Percentiles rank a stretch among this genome's conserved stretches.
These are phyloP conservation scores for Ophiostoma sp. DNA, from an alignment of 2,329 filamentous ascomycete genomes.

Conservation along the genomic window DNA sequence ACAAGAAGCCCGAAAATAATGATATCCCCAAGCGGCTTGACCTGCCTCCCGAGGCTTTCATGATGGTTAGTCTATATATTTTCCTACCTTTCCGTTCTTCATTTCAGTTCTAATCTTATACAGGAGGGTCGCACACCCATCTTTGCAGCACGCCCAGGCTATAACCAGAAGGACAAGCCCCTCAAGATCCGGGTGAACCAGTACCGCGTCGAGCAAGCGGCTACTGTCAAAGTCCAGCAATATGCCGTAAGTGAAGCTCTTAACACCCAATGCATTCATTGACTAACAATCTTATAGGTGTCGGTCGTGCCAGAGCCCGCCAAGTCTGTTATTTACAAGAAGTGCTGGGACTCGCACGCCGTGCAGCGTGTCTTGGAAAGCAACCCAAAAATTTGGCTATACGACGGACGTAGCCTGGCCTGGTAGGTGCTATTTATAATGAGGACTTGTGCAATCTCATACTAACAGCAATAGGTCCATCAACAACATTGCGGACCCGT, in stretches of 20 bases:
- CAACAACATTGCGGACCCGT: conserved; percentile 37
- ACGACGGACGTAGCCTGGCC: conserved; percentile 77
- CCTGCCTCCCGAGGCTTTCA: conserved; percentile 53
- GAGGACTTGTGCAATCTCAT: not conserved
- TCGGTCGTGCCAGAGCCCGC: conserved; percentile 55
- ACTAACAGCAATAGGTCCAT: conserved; percentile 33
- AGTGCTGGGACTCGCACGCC: conserved; percentile 64
- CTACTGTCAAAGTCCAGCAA: conserved; percentile 56
- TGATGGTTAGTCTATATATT: conserved; percentile 33
- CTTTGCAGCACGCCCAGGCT: conserved; percentile 46
- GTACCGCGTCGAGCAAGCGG: conserved; percentile 25
- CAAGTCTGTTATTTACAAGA: conserved; percentile 62
- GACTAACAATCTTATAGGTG: conserved; percentile 45
- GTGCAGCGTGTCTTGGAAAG: conserved; percentile 52
- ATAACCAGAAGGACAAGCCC: conserved; percentile 53
- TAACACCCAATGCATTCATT: not conserved
- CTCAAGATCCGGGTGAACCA: conserved; percentile 52
- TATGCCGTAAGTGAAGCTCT: conserved; percentile 64
- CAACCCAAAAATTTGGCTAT: conserved; percentile 49
- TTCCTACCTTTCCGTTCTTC: not conserved
- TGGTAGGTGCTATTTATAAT: conserved; percentile 53
- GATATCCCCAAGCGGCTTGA: conserved; percentile 46
- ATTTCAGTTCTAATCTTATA: not conserved
- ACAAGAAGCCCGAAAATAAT: conserved; percentile 25
- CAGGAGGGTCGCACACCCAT: conserved; percentile 29